Base-by-base conservation (phyloP, 2,329 filamentous ascomycete genomes). In the Paraconiothyrium brasiliense region DNA sequence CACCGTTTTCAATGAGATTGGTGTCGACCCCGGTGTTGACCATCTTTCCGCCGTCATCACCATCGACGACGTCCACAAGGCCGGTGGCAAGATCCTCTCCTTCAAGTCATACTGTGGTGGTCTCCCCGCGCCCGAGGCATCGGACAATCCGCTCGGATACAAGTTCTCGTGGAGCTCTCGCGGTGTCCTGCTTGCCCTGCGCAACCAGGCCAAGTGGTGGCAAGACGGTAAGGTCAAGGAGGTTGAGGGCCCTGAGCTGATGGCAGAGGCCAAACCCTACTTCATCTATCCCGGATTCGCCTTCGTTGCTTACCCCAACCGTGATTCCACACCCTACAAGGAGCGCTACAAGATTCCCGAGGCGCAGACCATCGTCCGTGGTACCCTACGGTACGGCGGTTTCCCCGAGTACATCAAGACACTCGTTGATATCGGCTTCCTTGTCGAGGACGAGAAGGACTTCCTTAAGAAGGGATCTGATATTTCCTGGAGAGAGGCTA, bases 261-360 rank as follows among this genome's bases (percentile, higher is more conserved):
- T 97, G 94, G 89, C 83, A 64, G 87, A 87, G 54, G 93, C 94
- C 44, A 94, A 96, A 85, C 92, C 93, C 54, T 97, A 97, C 86
- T 89, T 86, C 81, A 95, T 94, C 84, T 96, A 93, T 84, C 91
- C 92, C 39, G 92, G 92, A 62, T 97, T 89, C 79, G 90, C 91
- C 55, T 94, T 97, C 72, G 93, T 97, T 69, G 93, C 91, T 46
- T 98, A 98, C 82, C 91, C 92, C 60, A 98, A 98, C 88, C 86
- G 94, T 71, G 94, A 98, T 82, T 94, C 90, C 22, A 95, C 92
- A 16, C 85, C 87, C 9, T 98, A 95, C 88, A 90, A 89, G 76
- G 90, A 97, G 85, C 89, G 92, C 65, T 97, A 97, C 86, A 82
- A 88, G 80, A 97, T 97, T 75, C 93, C 94, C 55, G 94, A 98